A percentile compares a stretch with the other conserved stretches of the same genome.
Conservation (phyloP, 2,329 filamentous ascomycete species). For the Nannizziopsis barbatae region DNA sequence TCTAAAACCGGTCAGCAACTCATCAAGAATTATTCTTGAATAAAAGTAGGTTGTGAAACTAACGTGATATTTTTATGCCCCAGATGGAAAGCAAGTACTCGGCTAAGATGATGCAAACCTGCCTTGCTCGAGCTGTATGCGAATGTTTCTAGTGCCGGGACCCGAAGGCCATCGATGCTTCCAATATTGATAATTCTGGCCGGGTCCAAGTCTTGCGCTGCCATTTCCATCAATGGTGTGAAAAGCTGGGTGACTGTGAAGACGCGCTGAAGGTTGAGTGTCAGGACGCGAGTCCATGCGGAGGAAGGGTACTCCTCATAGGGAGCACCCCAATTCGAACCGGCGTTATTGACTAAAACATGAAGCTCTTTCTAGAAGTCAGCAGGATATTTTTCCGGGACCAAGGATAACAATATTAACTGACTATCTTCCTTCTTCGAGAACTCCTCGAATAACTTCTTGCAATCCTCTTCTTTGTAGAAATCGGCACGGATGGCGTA, state of each 20-base stretch:
- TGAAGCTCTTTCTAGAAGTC: slow-evolving; percentile 37
- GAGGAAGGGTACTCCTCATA: slow-evolving; percentile 48
- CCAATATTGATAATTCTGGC: slow-evolving; percentile 45
- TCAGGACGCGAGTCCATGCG: slow-evolving; percentile 48
- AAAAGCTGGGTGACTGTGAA: slow-evolving; percentile 40
- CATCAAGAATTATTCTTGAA: not conserved
- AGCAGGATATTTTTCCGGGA: slow-evolving; percentile 21
- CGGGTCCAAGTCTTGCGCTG: slow-evolving; percentile 34
- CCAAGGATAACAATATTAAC: slow-evolving; percentile 44
- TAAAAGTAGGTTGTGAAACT: slow-evolving; percentile 21
- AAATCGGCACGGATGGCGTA: slow-evolving; percentile 42
- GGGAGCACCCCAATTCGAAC: slow-evolving; percentile 45
- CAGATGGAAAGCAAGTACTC: slow-evolving; percentile 41
- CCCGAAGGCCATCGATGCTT: slow-evolving; percentile 44
- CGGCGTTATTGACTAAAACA: slow-evolving; percentile 44
- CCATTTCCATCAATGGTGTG: slow-evolving; percentile 40
- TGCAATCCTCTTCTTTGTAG: slow-evolving; percentile 42
- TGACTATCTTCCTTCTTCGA: slow-evolving; percentile 43
- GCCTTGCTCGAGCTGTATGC: slow-evolving; percentile 45
- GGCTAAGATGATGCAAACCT: slow-evolving; percentile 43
- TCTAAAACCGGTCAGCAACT: slow-evolving; percentile 26
- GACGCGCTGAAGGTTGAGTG: slow-evolving; percentile 44
- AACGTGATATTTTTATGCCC: slow-evolving; percentile 44
- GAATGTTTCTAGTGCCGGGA: slow-evolving; percentile 43
- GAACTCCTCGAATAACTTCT: slow-evolving; percentile 39